Percentiles rank a stretch among this genome's conserved stretches.
Evolutionary conservation across 208 protist species (phyloP).

Genomic region (Tritrichomonas foetus): DNA sequence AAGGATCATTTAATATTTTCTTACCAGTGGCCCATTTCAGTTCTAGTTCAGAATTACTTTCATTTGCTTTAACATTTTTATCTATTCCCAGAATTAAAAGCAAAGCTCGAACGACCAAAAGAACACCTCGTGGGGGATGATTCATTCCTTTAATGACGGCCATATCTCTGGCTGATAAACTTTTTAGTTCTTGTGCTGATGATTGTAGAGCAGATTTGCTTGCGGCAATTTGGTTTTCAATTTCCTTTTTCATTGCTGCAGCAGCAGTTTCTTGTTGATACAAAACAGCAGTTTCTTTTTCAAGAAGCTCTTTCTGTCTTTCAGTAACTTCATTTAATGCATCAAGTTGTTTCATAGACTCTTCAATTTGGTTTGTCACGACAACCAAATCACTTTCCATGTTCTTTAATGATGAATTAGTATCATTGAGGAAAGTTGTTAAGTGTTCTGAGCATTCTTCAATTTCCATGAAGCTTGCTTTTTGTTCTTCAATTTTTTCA

Average conservation of each 20-base stretch:
- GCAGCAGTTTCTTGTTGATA: not conserved
- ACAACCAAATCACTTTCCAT: not conserved
- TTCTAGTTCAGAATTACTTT: not conserved
- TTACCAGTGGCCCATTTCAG: not conserved
- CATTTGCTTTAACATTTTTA: not conserved
- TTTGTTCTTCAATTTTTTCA: too few relatives aligned
- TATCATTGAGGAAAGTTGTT: too few relatives aligned
- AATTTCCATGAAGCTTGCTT: too few relatives aligned
- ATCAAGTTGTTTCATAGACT: not conserved
- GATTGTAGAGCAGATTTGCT: not conserved
- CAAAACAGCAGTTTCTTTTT: not conserved
- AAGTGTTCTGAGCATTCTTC: too few relatives aligned
- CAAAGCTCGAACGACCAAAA: not conserved
- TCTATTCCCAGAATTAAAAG: not conserved
- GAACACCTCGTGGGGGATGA: not conserved
- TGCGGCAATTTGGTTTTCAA: not conserved
- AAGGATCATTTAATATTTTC: not conserved
- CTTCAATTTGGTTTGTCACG: not conserved
- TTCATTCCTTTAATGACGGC: not conserved
- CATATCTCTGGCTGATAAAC: not conserved
- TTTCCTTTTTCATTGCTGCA: not conserved
- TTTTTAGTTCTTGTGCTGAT: not conserved
- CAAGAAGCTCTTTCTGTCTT: not conserved
- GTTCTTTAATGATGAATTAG: not conserved
- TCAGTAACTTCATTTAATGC: not conserved